These are phyloP conservation scores for Stentor roeselii DNA, from an alignment of 73 alveolate species.

Conservation along the genomic window DNA sequence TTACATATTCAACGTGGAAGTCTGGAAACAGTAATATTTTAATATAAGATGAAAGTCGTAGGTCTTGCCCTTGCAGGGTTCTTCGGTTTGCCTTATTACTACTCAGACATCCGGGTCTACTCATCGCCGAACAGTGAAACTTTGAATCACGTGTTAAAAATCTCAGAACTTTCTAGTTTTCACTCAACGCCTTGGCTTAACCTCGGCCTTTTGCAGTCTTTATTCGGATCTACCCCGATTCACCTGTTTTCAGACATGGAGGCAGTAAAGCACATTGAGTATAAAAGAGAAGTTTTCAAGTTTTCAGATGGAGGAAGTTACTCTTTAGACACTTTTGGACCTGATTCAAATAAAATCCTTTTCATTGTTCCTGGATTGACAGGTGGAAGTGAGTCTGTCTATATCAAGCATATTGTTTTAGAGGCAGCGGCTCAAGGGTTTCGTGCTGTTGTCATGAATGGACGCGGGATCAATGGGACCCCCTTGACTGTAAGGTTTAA, in stretches of 20 bases:
- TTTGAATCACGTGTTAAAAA: background rate
- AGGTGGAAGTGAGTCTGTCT: slow-evolving; percentile 26
- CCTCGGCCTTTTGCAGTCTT: background rate
- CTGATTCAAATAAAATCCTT: background rate
- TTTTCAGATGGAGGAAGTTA: slow-evolving; percentile 25
- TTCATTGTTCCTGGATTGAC: slow-evolving; percentile 27
- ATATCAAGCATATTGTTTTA: background rate
- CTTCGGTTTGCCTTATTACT: background rate
- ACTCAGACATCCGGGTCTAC: background rate
- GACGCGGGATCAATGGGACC: slow-evolving; percentile 20
- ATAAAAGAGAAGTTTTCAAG: background rate
- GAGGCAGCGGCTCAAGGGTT: background rate
- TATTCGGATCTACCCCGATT: background rate
- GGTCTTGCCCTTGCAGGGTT: slow-evolving; percentile 1
- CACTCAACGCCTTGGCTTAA: slow-evolving; percentile 2
- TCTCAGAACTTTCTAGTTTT: background rate
- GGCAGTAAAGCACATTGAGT: background rate
- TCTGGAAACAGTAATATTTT: no score
- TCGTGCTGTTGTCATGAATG: background rate
- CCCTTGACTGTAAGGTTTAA: background rate
- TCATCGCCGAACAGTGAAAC: background rate
- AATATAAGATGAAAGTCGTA: no score
- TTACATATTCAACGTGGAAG: slow-evolving; percentile 3
- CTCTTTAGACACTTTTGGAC: background rate
- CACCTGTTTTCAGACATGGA: background rate